These are phyloP conservation scores for Penicillium sp. DNA, from an alignment of 2,329 filamentous ascomycete genomes.

Conservation along the genomic window DNA sequence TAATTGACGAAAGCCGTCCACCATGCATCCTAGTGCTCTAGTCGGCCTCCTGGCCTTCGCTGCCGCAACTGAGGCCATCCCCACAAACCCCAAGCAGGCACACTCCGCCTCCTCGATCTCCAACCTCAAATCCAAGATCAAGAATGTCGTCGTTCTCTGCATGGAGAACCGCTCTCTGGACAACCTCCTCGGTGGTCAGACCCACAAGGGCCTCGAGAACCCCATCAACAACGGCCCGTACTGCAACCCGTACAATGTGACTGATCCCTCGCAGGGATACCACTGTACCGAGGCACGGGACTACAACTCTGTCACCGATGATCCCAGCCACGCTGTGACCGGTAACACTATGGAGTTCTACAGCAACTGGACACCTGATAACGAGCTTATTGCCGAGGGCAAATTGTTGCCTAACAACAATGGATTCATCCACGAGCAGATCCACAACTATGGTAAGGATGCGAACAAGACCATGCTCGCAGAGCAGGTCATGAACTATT, in stretches of 20 bases:
- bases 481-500: conserved; percentile 47
- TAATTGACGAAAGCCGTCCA: not conserved
- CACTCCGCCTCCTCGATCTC: conserved; percentile 11
- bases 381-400: conserved; percentile 34
- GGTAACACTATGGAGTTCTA: conserved; percentile 49
- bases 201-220: conserved; percentile 34
- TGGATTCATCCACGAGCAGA: conserved; percentile 45
- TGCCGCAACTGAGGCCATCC: conserved; percentile 11
- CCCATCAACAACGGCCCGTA: conserved; percentile 11
- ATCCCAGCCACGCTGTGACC: conserved; percentile 43
- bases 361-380: conserved; percentile 40
- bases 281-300: conserved; percentile 35
- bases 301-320: conserved; percentile 43
- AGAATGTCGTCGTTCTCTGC: conserved; percentile 36
- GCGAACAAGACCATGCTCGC: conserved; percentile 28
- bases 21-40: conserved; percentile 13
- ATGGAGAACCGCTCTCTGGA: conserved; percentile 49
- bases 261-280: conserved; percentile 25
- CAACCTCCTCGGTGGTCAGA: conserved; percentile 45
- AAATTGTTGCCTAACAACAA: conserved; percentile 31
- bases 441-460: conserved; percentile 33
- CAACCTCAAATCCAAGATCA: conserved; percentile 34
- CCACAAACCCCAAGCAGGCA: conserved; percentile 1
- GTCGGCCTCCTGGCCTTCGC: conserved; percentile 22
- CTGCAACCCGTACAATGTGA: conserved; percentile 15